A percentile compares a stretch with the other conserved stretches of the same genome.
These are phyloP conservation scores for Hordeum marinum DNA, from an alignment of 176 grass and related monocot species.

Conservation along the genomic window DNA sequence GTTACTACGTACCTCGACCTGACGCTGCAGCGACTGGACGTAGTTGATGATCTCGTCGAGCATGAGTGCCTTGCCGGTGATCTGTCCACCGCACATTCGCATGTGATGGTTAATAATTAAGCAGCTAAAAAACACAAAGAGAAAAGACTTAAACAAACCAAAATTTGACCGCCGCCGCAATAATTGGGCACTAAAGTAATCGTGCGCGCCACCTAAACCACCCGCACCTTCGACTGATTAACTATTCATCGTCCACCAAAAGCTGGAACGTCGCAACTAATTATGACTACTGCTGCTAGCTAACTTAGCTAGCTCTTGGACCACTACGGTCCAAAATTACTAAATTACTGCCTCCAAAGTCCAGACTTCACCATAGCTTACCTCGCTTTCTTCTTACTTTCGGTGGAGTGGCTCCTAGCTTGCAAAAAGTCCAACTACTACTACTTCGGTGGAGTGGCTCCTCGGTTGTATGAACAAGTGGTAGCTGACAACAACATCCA, in stretches of 20 bases:
- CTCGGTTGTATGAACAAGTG: not conserved
- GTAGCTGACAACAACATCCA: not conserved
- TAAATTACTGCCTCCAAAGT: not conserved
- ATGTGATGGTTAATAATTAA: not conserved
- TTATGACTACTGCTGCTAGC: not conserved
- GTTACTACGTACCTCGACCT: constrained; percentile 47
- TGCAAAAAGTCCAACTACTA: constrained; percentile 12
- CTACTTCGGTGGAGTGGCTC: no score
- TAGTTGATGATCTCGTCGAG: constrained; percentile 88
- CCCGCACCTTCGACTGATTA: constrained; percentile 11
- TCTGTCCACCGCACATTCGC: constrained; percentile 13
- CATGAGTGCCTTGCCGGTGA: constrained; percentile 76
- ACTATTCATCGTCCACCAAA: not conserved
- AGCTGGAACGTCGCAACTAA: not conserved
- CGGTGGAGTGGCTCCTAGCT: not conserved
- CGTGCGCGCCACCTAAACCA: constrained; percentile 9
- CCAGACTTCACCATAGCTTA: not conserved
- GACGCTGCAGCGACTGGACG: constrained; percentile 70
- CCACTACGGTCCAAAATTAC: constrained; percentile 15
- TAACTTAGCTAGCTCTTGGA: not conserved
- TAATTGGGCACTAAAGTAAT: constrained; percentile 36
- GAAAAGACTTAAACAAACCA: not conserved
- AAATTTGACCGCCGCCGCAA: constrained; percentile 29
- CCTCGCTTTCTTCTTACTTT: constrained; percentile 7
- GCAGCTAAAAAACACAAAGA: not conserved